Evolutionary conservation across 1,284 basidiomycete species (phyloP).

Genomic region (Sanghuangporus weigelae): DNA sequence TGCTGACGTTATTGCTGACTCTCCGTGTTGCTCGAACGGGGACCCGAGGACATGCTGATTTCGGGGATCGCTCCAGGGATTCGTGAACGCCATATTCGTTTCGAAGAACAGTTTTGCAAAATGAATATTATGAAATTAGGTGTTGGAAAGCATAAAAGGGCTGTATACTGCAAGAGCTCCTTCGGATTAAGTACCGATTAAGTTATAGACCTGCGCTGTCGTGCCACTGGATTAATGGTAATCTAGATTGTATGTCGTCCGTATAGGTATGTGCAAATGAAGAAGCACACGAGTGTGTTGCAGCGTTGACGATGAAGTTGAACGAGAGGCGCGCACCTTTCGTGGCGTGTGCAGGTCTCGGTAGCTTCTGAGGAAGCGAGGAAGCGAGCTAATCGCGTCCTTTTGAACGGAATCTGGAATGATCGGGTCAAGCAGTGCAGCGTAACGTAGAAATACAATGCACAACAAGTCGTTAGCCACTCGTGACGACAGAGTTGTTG

Average conservation of each 20-base stretch:
- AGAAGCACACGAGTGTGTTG: background rate
- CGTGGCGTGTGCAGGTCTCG: constrained; percentile 2
- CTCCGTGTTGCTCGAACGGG: constrained; percentile 5
- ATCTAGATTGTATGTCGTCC: background rate
- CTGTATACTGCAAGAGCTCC: background rate
- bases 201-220: background rate
- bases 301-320: background rate
- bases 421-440: constrained; percentile 13
- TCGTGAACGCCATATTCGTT: constrained; percentile 2
- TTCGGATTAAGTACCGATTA: background rate
- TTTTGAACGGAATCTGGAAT: constrained; percentile 11
- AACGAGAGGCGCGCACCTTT: background rate
- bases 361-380: constrained; percentile 7
- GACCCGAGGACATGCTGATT: constrained; percentile 4
- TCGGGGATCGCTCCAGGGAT: constrained; percentile 7
- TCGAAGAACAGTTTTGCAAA: background rate
- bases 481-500: constrained; percentile 12
- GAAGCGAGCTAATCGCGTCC: constrained; percentile 12
- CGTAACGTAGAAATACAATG: constrained; percentile 12
- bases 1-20: background rate
- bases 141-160: background rate
- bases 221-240: background rate
- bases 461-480: constrained; percentile 5
- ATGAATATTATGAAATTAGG: background rate
- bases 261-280: background rate